Evolutionary conservation across 2,329 filamentous ascomycete species (phyloP), one percentile per base, ranked within the genome.

Genomic region (Fusarium sterilihyphosum): DNA sequence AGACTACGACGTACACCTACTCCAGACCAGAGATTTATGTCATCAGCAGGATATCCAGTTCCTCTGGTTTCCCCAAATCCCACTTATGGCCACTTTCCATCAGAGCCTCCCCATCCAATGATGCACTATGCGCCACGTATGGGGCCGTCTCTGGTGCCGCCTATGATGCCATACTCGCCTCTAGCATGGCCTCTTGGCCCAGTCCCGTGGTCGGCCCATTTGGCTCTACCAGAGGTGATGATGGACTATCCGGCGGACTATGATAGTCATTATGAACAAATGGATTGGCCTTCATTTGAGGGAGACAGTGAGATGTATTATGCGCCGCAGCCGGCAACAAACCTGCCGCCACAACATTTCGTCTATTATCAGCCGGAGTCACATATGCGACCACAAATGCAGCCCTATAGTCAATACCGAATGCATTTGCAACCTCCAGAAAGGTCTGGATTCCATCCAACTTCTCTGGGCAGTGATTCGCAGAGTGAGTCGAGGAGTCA

Each of bases 121-220:
- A 38, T 66, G 11, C 59, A 62, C n/a, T 74, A 57, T 46, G 38
- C 41, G 9, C 38, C 67, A 26, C 38, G 31, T 35, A 54, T 68
- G 12, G 35, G 46, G n/a, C 71, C 33, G 13, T 38, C 35, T 29
- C 43, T 68, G 33, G 38, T 37, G 7, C 62, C 64, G 13, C 16
- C 70, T 40, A 44, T 54, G 22, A 47, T 69, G 63, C 37, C 71
- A 17, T 69, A 60, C 43, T 41, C 71, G 11, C 35, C 61, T 43
- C 41, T 62, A 8, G 41, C 67, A n/a, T 73, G 63, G 71, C 37
- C 33, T n/a, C 61, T 74, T 44, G 44, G 57, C 18, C 26, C 67
- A 8, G 22, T 33, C 49, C 47, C 43, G 17, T 72, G 57, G 63
- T 29, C n/a, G 14, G 17, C 33, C n/a, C 62, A 54, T 43, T 22